Percentiles rank a stretch among this genome's conserved stretches.
These are phyloP conservation scores for Sporothrix euskadiensis DNA, from an alignment of 2,329 filamentous ascomycete species.

Conservation along the genomic window DNA sequence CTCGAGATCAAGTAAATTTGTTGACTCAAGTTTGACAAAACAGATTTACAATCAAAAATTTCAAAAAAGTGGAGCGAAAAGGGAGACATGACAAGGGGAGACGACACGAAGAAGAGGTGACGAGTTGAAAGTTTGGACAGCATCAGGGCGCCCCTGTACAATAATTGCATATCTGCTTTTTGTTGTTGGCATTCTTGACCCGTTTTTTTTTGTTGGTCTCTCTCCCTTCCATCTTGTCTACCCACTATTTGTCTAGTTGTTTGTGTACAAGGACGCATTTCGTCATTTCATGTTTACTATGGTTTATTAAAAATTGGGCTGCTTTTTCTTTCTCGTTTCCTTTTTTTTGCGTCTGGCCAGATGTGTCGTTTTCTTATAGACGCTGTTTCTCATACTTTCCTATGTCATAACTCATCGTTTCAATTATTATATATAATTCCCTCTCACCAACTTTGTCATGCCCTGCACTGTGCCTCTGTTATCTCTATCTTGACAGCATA, in stretches of 20 bases:
- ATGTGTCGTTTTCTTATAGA: constrained; percentile 4
- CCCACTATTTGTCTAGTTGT: constrained; percentile 8
- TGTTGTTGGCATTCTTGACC: background rate
- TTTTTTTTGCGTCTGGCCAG: background rate
- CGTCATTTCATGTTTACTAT: constrained; percentile 19
- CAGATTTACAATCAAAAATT: background rate
- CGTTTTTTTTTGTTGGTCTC: background rate
- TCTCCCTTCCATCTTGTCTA: constrained; percentile 4
- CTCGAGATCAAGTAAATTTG: constrained; percentile 72
- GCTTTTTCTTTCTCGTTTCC: background rate
- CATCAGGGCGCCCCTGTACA: background rate
- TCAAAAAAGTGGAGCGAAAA: background rate
- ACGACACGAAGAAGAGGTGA: background rate
- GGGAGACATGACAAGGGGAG: background rate
- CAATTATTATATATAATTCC: background rate
- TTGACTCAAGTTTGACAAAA: background rate
- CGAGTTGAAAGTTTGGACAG: background rate
- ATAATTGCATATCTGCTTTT: constrained; percentile 8
- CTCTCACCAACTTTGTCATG: background rate
- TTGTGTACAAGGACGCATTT: constrained; percentile 20
- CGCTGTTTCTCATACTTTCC: constrained; percentile 1
- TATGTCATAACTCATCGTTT: background rate
- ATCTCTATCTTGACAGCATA: background rate
- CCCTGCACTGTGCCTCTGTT: background rate
- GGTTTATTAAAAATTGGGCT: constrained; percentile 25